These are phyloP conservation scores for Striga hermonthica DNA, from an alignment of 305 asterid genomes.

Conservation along the genomic window DNA sequence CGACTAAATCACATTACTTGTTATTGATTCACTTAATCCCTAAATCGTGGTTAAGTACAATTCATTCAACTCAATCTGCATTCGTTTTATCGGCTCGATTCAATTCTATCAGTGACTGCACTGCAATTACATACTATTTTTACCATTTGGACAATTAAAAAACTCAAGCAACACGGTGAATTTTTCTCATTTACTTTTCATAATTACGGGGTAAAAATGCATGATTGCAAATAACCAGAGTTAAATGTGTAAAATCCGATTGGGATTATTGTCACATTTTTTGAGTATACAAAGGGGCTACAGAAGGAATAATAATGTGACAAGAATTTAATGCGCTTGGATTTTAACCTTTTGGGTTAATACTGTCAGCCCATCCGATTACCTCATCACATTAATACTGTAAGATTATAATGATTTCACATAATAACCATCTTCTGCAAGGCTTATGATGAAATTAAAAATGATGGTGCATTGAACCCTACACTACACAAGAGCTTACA, in stretches of 20 bases:
- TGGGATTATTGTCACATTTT: conserved; percentile 39
- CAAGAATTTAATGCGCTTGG: conserved; percentile 12
- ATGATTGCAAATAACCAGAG: not conserved
- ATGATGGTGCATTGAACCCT: conserved; percentile 53
- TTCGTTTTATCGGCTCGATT: too few species aligned
- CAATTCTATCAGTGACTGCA: too few species aligned
- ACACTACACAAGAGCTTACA: conserved; percentile 45
- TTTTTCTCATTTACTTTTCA: too few species aligned
- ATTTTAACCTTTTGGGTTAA: not conserved
- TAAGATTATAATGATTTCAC: conserved; percentile 49
- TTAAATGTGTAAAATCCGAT: not conserved
- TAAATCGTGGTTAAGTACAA: too few species aligned
- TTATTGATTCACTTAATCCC: too few species aligned
- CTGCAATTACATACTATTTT: too few species aligned
- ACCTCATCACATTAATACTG: not conserved
- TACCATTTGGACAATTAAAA: too few species aligned
- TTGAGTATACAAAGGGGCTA: not conserved
- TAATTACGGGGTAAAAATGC: too few species aligned
- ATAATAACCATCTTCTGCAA: conserved; percentile 51
- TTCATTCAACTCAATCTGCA: too few species aligned
- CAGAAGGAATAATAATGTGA: not conserved
- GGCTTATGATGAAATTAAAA: conserved; percentile 47
- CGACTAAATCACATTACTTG: too few species aligned
- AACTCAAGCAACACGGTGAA: too few species aligned
- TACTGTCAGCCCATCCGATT: too few species aligned